A percentile compares a stretch with the other conserved stretches of the same genome.
phyloP scores from a whole-genome alignment of 2,329 filamentous ascomycete genomes.

The Colletotrichum cuscutae region DNA sequence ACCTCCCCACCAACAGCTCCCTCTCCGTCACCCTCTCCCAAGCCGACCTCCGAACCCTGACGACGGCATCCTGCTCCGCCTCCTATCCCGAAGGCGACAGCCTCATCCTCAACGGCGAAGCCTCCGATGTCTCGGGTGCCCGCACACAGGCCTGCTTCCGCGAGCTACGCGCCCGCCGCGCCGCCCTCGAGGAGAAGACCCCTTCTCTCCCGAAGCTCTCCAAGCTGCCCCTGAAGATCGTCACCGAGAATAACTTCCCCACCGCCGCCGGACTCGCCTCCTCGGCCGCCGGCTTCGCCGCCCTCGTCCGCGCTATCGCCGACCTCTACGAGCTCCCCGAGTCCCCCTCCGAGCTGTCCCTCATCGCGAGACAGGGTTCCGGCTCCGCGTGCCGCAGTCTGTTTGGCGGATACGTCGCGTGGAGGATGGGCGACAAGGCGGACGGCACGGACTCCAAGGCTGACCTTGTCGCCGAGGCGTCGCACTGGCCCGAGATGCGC shows the following conservation, averaged over 20 bases:
- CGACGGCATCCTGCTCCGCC: constrained; percentile 89
- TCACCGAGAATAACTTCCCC: constrained; percentile 98
- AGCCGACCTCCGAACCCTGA: constrained; percentile 92
- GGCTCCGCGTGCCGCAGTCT: constrained; percentile 93
- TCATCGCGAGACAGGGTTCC: constrained; percentile 92
- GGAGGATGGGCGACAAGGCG: constrained; percentile 79
- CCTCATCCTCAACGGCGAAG: constrained; percentile 84
- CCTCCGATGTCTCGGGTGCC: constrained; percentile 86
- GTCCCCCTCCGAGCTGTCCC: constrained; percentile 82
- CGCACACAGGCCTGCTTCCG: constrained; percentile 95
- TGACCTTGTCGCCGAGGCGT: constrained; percentile 86
- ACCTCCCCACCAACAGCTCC: constrained; percentile 97
- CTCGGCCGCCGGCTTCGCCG: constrained; percentile 76
- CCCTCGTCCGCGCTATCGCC: constrained; percentile 85
- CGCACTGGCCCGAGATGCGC: constrained; percentile 96
- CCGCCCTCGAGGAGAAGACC: constrained; percentile 77
- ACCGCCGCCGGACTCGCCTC: constrained; percentile 90
- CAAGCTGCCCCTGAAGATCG: constrained; percentile 80
- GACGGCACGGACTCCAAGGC: constrained; percentile 91
- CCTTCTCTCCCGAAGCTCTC: constrained; percentile 85
- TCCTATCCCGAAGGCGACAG: constrained; percentile 73
- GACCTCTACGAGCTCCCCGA: constrained; percentile 89
- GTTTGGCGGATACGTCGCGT: constrained; percentile 96
- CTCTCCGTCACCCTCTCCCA: constrained; percentile 97
- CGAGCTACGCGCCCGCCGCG: constrained; percentile 82